These are phyloP conservation scores for Knoxia roxburghii DNA, from an alignment of 257 asterid genomes.

Conservation along the genomic window DNA sequence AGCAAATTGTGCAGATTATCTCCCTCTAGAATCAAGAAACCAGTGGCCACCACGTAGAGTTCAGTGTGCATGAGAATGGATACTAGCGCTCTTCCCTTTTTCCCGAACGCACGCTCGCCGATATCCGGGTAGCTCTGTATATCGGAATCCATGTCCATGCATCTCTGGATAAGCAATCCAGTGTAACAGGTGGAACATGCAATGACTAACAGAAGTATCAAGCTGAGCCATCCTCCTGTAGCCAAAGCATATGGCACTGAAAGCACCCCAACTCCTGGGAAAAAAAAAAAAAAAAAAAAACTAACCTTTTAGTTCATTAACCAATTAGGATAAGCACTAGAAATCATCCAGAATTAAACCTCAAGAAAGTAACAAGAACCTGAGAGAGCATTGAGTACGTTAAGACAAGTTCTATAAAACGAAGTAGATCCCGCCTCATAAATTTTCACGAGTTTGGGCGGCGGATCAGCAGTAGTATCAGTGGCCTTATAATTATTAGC, in stretches of 20 bases:
- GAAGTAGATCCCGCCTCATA: slow-evolving; percentile 33
- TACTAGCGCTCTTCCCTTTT: slow-evolving; percentile 46
- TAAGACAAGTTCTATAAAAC: slow-evolving; percentile 81
- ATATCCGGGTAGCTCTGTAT: slow-evolving; percentile 71
- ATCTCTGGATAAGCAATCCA: slow-evolving; percentile 60
- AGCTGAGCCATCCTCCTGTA: slow-evolving; percentile 85
- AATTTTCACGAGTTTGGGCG: not conserved
- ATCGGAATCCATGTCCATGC: slow-evolving; percentile 71
- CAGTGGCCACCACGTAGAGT: slow-evolving; percentile 75
- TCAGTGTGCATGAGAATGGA: slow-evolving; percentile 63
- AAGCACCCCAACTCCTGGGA: slow-evolving; percentile 75
- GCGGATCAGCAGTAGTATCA: not conserved
- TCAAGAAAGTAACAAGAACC: slow-evolving; percentile 21
- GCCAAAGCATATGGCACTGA: slow-evolving; percentile 76
- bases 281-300: not conserved
- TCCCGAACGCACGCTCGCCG: slow-evolving; percentile 68
- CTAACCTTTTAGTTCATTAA: no score
- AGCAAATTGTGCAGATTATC: slow-evolving; percentile 53
- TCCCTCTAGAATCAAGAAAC: slow-evolving; percentile 84
- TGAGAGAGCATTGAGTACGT: slow-evolving; percentile 72
- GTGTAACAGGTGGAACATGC: slow-evolving; percentile 65
- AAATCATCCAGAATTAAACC: no score
- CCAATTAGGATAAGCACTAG: no score
- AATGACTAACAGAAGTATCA: slow-evolving; percentile 50
- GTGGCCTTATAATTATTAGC: not conserved